Base-by-base conservation (phyloP, 345 rosid species). In the Mercurialis annua region DNA sequence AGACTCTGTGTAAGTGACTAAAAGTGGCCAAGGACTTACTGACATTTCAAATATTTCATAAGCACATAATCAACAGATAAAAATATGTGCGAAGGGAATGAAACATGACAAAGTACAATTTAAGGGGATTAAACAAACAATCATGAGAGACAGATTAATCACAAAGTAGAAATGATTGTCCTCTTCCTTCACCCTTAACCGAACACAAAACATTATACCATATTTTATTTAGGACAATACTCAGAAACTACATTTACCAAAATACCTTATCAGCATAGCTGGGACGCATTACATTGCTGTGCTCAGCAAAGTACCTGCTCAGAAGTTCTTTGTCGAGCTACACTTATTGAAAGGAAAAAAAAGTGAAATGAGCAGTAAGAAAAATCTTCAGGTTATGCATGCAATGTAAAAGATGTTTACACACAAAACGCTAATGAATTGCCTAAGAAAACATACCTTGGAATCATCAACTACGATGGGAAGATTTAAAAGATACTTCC, bases 321-420 rank as follows among this genome's bases (percentile, higher is more conserved):
- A 93, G 81, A 55, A 93, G 88, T 69, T 78, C 76, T 76, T 82
- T 85, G 86, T 93, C 98, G 70, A 93, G 90, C 98, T 93, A 79
- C 74, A 83, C 46, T 65, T 73, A 75, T 55, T 36, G 78, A 71
- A 73, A 73, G 52, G 30, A 31, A 51, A 52, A 74, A 40, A 59
- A 27, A n/a, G 23, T 56, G 20, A 66, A 21, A 6, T 36, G 16
- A 69, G 26, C 0, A 59, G 23, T 9, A 34, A 69, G 11, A 48
- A 30, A 40, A 40, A 40, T 40, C 10, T 3, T 8, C 44, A 40
- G 44, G 11, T 40, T 40, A 2, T 40, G 44, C 44, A 40, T 40
- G 11, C 44, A 40, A 10, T 20, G 29, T 26, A 9, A 55, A n/a
- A 55, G 31, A 55, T 2, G 20, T 4, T 16, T 1, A 55, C 17